Base-by-base conservation (phyloP, 225 moss, liverwort and hornwort genomes). In the Asterella californica region DNA sequence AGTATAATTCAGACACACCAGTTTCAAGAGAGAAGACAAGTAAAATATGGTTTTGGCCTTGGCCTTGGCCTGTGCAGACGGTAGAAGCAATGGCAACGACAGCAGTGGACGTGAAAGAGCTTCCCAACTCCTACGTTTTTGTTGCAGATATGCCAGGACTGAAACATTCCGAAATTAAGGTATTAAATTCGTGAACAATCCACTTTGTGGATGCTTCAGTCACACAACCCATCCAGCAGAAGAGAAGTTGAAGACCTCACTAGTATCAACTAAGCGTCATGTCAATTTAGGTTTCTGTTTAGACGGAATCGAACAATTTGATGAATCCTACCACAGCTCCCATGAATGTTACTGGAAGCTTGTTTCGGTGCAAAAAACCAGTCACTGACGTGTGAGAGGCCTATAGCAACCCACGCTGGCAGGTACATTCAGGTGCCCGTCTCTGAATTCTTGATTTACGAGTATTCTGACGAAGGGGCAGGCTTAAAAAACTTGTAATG, bases 31-130 rank as follows among this genome's bases (percentile, higher is more conserved):
- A 42, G 25, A 29, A 76, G 62, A 62, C 42, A 38, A 76, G 60
- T 76, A 25, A 76, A 37, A 75, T 57, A 53, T 47, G 47, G 46
- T 72, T 47, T 72, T 72, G 48, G 52, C 32, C 38, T 63, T 84
- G 61, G 29, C 47, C 61, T 53, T 48, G 1, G 70, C 71, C 61
- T 82, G 10, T 82, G 60, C 83, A 86, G 86, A 79, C 52, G 33
- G 45, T 81, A 64, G 81, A 83, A 62, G 12, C 81, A 33, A 89
- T 90, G 89, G 91, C 90, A 83, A 90, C 85, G 64, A 90, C 90
- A 69, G 90, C 91, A 76, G 90, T 91, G 86, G 94, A 93, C 84
- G 94, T 91, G 37, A 90, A 93, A 85, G 93, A 93, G 88, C 84
- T 90, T 36, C 88, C 89, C 14, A 67, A 85, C 70, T 88, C 91